Evolutionary conservation across 495 filamentous ascomycete species (phyloP), one percentile per base, ranked within the genome.

Genomic region (Aspergillus sclerotiicarbonarius): DNA sequence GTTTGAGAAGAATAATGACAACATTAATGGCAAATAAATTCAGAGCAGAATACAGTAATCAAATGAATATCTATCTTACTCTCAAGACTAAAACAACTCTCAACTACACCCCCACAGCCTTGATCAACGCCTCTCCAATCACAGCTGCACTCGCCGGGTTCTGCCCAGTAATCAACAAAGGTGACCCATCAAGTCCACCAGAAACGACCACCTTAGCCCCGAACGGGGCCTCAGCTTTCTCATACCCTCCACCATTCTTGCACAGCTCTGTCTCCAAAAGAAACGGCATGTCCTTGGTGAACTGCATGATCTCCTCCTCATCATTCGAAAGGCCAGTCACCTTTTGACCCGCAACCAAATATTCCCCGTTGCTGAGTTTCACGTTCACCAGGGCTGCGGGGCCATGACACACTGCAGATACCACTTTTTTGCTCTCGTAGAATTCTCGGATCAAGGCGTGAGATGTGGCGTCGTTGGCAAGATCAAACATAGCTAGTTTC

Each of bases 101-200:
- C 25, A 35, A 35, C 33, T 7, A 9, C 8, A 54, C 51, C 32
- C 52, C 52, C 25, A 57, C 6, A 41, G 20, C 68, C 61, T 57
- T 53, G 29, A 64, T 25, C 43, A 72, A 37, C 19, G 57, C 68
- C 59, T 84, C 77, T 0, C 74, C 84, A 30, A 87, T 63, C 0
- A 56, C 72, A 44, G 65, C 73, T 18, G 83, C 83, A 65, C 81
- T 84, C 12, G 75, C 77, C 12, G 86, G 84, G 56, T 88, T 89
- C 72, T 89, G 84, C 0, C 86, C 86, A 7, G 86, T 88, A 45
- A 89, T 82, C 52, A 89, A 52, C 63, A 71, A n/a, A n/a, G n/a
- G n/a, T n/a, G n/a, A 77, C 0, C 85, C 60, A n/a, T 53, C 60
- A 19, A 46, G 50, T 15, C 48, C 33, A 53, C 61, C 64, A 51